A percentile compares a stretch with the other conserved stretches of the same genome.
These are phyloP conservation scores for Triadica sebifera DNA, from an alignment of 345 rosid species.

Conservation along the genomic window DNA sequence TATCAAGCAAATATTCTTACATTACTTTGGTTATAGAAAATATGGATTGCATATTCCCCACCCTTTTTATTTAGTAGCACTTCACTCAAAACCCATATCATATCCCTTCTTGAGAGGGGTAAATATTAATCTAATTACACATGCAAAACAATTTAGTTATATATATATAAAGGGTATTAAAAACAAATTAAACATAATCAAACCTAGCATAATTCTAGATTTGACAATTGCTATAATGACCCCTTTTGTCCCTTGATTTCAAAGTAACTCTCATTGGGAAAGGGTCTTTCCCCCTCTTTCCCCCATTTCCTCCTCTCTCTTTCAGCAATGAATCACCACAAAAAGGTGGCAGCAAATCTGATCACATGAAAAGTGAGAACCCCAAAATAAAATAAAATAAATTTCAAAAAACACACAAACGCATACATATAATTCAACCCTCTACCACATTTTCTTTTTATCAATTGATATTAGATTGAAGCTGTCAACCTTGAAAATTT, in stretches of 20 bases:
- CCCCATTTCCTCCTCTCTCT: not conserved
- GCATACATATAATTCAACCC: constrained; percentile 4
- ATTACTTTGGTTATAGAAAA: constrained; percentile 46
- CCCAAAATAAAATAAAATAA: not conserved
- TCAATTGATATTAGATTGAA: constrained; percentile 17
- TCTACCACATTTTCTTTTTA: not conserved
- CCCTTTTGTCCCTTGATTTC: constrained; percentile 42
- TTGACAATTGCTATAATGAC: constrained; percentile 34
- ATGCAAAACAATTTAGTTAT: too few species aligned
- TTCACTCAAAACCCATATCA: constrained; percentile 30
- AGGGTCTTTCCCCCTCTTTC: constrained; percentile 29
- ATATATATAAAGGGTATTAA: too few species aligned
- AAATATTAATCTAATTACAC: not conserved
- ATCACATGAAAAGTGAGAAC: constrained; percentile 22
- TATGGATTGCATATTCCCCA: constrained; percentile 43
- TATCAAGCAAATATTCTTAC: constrained; percentile 8
- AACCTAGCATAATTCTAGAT: constrained; percentile 34
- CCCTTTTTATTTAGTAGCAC: constrained; percentile 26
- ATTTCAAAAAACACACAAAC: not conserved
- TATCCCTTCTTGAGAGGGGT: constrained; percentile 17
- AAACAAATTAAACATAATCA: constrained; percentile 30
- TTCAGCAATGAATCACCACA: constrained; percentile 30
- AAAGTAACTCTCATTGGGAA: constrained; percentile 48
- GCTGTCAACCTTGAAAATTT: constrained; percentile 7
- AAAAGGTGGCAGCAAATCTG: constrained; percentile 28